Evolutionary conservation across 78 protist species (phyloP).

Genomic region (Thecamonas trahens): DNA sequence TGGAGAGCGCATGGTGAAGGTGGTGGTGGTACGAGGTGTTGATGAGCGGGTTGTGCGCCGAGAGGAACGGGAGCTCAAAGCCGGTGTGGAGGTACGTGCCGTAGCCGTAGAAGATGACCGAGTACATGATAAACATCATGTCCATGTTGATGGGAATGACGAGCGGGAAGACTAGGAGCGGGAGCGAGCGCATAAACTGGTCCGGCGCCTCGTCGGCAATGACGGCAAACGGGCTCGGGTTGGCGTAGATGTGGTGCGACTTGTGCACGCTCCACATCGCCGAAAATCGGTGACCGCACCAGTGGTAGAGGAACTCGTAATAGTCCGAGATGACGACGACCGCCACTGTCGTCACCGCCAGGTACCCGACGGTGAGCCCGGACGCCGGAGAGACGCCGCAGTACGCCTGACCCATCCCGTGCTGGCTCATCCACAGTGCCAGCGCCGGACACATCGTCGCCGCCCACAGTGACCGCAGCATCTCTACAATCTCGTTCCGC

Average conservation of each 20-base stretch:
- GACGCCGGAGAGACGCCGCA: too few relatives aligned
- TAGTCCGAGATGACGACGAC: slow-evolving; percentile 29
- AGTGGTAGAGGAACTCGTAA: slow-evolving; percentile 36
- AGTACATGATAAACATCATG: slow-evolving; percentile 22
- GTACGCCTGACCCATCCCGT: slow-evolving; percentile 30
- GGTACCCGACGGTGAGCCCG: slow-evolving; percentile 12
- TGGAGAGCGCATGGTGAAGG: slow-evolving; percentile 36
- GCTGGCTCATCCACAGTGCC: slow-evolving; percentile 12
- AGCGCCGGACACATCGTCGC: slow-evolving; percentile 43
- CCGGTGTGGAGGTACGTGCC: slow-evolving; percentile 45
- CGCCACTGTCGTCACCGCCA: neutral
- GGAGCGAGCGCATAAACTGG: slow-evolving; percentile 28
- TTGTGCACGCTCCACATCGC: slow-evolving; percentile 30
- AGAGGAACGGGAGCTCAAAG: slow-evolving; percentile 20
- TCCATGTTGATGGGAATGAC: slow-evolving; percentile 42
- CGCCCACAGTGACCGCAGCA: slow-evolving; percentile 23
- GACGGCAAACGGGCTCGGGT: slow-evolving; percentile 41
- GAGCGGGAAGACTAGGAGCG: slow-evolving; percentile 35
- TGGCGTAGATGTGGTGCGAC: slow-evolving; percentile 33
- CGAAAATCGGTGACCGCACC: slow-evolving; percentile 23
- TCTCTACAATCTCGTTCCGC: slow-evolving; percentile 24
- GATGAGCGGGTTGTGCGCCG: slow-evolving; percentile 35
- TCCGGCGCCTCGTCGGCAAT: slow-evolving; percentile 46
- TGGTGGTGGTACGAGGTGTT: slow-evolving; percentile 39
- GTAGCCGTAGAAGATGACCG: slow-evolving; percentile 36